Evolutionary conservation across 345 rosid genomes (phyloP).

Genomic region (Eucalyptus grandis): DNA sequence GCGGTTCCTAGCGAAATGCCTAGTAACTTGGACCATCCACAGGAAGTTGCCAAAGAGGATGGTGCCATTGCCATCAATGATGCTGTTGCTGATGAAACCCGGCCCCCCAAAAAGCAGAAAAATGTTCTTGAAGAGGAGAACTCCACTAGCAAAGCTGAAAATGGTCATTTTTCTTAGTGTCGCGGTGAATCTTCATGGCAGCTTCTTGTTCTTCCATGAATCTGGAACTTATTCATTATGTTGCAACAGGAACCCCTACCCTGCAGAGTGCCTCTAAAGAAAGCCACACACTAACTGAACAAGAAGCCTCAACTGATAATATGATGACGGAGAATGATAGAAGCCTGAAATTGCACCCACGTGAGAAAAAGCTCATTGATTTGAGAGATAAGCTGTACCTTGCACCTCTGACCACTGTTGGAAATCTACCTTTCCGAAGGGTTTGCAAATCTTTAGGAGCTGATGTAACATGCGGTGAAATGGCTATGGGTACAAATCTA

Average conservation of each 20-base stretch:
- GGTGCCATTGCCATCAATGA: background rate
- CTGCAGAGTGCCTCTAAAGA: slow-evolving; percentile 12
- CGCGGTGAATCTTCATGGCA: background rate
- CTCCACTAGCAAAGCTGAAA: slow-evolving; percentile 15
- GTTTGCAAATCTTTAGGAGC: slow-evolving; percentile 89
- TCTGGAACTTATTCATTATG: background rate
- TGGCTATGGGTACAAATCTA: slow-evolving; percentile 97
- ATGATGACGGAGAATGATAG: slow-evolving; percentile 29
- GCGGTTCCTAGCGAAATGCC: slow-evolving; percentile 1
- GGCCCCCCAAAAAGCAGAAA: slow-evolving; percentile 67
- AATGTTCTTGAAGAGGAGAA: slow-evolving; percentile 18
- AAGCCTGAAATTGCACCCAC: slow-evolving; percentile 54
- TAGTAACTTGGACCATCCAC: slow-evolving; percentile 16
- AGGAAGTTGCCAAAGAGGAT: background rate
- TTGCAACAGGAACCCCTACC: slow-evolving; percentile 19
- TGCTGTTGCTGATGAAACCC: slow-evolving; percentile 22
- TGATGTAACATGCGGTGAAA: slow-evolving; percentile 93
- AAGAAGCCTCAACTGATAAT: slow-evolving; percentile 8
- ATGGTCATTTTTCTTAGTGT: slow-evolving; percentile 18
- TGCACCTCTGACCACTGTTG: slow-evolving; percentile 94
- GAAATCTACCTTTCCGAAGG: slow-evolving; percentile 96
- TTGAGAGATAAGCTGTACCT: slow-evolving; percentile 83
- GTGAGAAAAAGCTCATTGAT: slow-evolving; percentile 85
- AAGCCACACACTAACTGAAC: slow-evolving; percentile 4
- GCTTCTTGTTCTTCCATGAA: background rate